Base-by-base conservation (phyloP, 1,284 basidiomycete genomes). In the Ganoderma multipileum region DNA sequence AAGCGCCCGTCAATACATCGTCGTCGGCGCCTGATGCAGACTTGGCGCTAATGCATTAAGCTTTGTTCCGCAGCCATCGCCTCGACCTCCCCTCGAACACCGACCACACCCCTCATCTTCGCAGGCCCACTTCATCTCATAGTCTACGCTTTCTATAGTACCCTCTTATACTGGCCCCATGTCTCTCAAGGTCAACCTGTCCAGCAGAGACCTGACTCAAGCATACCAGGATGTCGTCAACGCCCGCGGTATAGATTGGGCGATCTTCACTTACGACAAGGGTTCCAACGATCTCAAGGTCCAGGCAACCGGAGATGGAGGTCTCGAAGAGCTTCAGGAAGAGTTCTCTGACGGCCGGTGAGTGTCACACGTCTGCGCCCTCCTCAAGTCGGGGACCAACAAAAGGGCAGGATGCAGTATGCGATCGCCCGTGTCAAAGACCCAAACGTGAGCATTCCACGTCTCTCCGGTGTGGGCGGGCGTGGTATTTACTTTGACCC, bases 271-370 rank as follows among this genome's bases (percentile, higher is more conserved):
- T 0, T 96, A 96, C 76, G 94, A 95, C 78, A 93, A 91, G 76
- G 91, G 90, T 1, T 89, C 91, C 3, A 97, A 97, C 78, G 95
- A 98, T 81, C 86, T 98, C 68, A 96, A 95, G 76, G 93, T 98
- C 12, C 95, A 97, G 79, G 86, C 87, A 0, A 93, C 91, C 2
- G 95, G 96, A n/a, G 84, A 85, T 71, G 93, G 91, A 30, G 95
- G 96, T 0, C 85, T 99, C 14, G 95, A 97, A 72, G 96, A 97
- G 77, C 84, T 98, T 23, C 89, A 94, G 76, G 97, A 98, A 72
- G 96, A 98, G 81, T 98, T 98, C 81, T 94, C 91, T 55, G 96
- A 98, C 79, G 97, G 96, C 70, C 87, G 92, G 95, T 94, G 70
- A 63, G 88, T 79, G 9, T 12, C 20, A 26, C 18, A 5, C 20